Percentiles rank a stretch among this genome's conserved stretches.
These are phyloP conservation scores for Acmispon strigosus DNA, from an alignment of 306 rosid genomes.

Conservation along the genomic window DNA sequence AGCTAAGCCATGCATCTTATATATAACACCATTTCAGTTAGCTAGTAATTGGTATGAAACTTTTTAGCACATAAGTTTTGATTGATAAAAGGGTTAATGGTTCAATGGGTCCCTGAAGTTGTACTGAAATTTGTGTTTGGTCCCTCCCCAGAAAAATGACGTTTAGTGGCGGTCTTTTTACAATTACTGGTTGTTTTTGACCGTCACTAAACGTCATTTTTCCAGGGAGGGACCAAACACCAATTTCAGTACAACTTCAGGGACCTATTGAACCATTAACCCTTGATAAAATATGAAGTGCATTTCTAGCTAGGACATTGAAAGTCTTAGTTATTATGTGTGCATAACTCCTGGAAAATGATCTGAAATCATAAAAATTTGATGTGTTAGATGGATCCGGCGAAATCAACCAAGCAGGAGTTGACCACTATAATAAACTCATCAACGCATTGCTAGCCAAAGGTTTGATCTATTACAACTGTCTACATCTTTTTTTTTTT, in stretches of 20 bases:
- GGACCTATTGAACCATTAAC: no score
- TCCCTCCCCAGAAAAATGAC: no score
- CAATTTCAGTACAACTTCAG: no score
- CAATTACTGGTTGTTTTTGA: no score
- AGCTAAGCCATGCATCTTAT: not conserved
- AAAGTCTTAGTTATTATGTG: not conserved
- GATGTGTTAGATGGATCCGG: constrained; percentile 63
- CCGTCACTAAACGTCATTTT: no score
- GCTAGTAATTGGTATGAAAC: not conserved
- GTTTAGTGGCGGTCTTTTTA: no score
- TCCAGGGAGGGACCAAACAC: no score
- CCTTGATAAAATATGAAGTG: not conserved
- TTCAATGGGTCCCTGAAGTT: no score
- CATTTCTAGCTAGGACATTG: not conserved
- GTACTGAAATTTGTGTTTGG: no score
- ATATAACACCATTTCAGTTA: not conserved
- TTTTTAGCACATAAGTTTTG: not conserved
- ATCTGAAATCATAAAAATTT: constrained; percentile 5
- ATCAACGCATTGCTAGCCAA: constrained; percentile 71
- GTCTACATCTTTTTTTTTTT: not conserved
- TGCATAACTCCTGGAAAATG: not conserved
- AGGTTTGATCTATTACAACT: constrained; percentile 26
- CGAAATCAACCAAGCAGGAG: constrained; percentile 65
- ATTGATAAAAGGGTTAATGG: no score
- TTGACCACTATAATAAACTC: constrained; percentile 80